Base-by-base conservation (phyloP, 768 basidiomycete species). In the Cystoderma amianthinum region DNA sequence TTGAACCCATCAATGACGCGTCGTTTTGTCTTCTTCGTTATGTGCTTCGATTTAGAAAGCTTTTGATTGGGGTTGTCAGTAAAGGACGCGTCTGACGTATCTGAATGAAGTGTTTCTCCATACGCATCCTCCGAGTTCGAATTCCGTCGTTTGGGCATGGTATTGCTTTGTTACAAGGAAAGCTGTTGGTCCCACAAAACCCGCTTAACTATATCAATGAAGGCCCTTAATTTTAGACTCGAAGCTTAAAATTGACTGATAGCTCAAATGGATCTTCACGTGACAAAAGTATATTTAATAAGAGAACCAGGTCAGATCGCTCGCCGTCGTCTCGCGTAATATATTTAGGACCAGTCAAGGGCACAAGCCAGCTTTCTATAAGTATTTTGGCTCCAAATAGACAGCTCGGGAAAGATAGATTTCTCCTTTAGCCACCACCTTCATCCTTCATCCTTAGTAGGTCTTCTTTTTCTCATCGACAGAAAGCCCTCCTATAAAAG, bases 401-500 rank as follows among this genome's bases (percentile, higher is more conserved):
- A 28, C 25, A 28, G 25, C 7, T 28, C n/a, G n/a, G n/a, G n/a
- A n/a, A n/a, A n/a, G n/a, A n/a, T n/a, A n/a, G n/a, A n/a, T n/a
- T n/a, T n/a, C n/a, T n/a, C n/a, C n/a, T n/a, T n/a, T n/a, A n/a
- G n/a, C n/a, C n/a, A n/a, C n/a, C 25, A n/a, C 25, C n/a, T n/a
- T n/a, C n/a, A 28, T 28, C 25, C 25, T 7, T 28, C 25, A 28
- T 28, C 7, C 7, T 60, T 63, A 91, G 52, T 77, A 92, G 16
- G 82, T 91, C 77, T 98, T 98, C 76, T 99, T 99, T 76, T 97
- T 97, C 74, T 97, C 94, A 65, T 98, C 96, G 46, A 98, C 89
- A 3, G 94, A 97, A 46, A 98, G 74, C 48, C 94, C 95, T 45
- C 96, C 85, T 85, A 38, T 1, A 32, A 36, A 6, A 44, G 33